Evolutionary conservation across 768 basidiomycete species (phyloP), one percentile per base, ranked within the genome.

Genomic region (Tulasnella sp.): DNA sequence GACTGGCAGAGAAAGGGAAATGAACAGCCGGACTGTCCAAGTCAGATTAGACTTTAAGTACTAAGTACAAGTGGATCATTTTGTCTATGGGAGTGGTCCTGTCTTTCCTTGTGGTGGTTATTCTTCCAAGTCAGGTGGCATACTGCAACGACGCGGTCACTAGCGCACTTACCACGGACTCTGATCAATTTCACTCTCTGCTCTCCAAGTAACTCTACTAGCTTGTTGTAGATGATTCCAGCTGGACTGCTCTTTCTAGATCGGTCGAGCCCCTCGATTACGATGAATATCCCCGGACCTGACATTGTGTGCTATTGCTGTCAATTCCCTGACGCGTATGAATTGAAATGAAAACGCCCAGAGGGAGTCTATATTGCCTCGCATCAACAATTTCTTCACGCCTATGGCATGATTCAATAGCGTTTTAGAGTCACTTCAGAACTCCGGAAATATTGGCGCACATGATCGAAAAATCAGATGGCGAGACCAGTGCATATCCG

Each of bases 191-290:
- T 85, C 17, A 89, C 89, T 6, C 85, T 80, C 29, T 85, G 82
- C 3, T 86, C 83, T 0, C 83, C 84, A 64, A 74, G 29, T 52
- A 80, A 79, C 37, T 39, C 49, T 73, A 88, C 83, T 67, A 96
- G 84, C 58, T 86, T 86, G 0, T 86, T 81, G 52, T 88, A 85
- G 40, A 97, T 88, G n/a, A 85, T 83, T 0, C 87, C 84, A 0
- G 90, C 90, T 81, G 98, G 97, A 0, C 96, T 99, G 39, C 91
- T 93, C 82, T 99, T 99, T 15, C 97, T 97, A 0, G 93, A 94
- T 77, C 93, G 87, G 82, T 99, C 97, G n/a, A 99, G 89, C 15
- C 97, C 97, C 83, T 98, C 96, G 72, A 98, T 86, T 45, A 95
- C 96, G 81, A 97, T 91, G 83, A 98, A 96, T 7, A 91, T 87